Conservation (phyloP, 176 grass and related monocot species). For the Sorghum bicolor region Sorghum_bicolor_NCBIv3 NC_012877.2:55522001-55522500, state of each 20-base stretch:
- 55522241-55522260: conserved; percentile 29
- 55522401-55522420: background rate
- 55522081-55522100: background rate
- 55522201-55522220: conserved; percentile 9
- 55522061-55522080: background rate
- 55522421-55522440: conserved; percentile 22
- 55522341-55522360: conserved; percentile 17
- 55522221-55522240: background rate
- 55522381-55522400: background rate
- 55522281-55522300: conserved; percentile 7
- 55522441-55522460: background rate
- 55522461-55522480: background rate
- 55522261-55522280: conserved; percentile 46
- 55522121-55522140: conserved; percentile 2
- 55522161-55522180: conserved; percentile 20
- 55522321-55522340: background rate
- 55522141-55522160: background rate
- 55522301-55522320: background rate
- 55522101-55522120: conserved; percentile 9
- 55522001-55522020: background rate
- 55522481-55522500: background rate
- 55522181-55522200: background rate
- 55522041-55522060: background rate
- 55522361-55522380: conserved; percentile 29
- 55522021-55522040: background rate